Conservation (phyloP, 129 eudicot genomes). For the Arctium minus region DNA sequence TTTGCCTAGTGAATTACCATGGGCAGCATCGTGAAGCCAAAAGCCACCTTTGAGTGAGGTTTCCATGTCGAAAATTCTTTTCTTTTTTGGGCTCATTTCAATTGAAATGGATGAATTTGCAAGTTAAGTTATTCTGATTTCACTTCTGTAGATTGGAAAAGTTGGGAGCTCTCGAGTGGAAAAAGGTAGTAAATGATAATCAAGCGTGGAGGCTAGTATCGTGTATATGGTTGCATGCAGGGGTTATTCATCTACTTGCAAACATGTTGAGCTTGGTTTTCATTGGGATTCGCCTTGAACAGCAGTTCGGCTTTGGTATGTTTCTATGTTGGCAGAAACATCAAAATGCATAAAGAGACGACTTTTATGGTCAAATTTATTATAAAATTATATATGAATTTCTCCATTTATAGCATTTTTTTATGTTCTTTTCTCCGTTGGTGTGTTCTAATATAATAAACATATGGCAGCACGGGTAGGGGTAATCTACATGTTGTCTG, state of each 20-base stretch:
- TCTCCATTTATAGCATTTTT: not conserved
- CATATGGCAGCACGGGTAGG: constrained; percentile 76
- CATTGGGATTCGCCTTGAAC: constrained; percentile 97
- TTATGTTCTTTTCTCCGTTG: not conserved
- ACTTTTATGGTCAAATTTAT: not conserved
- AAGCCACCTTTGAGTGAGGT: too few species aligned
- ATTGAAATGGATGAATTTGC: too few species aligned
- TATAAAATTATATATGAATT: not conserved
- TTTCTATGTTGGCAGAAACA: not conserved
- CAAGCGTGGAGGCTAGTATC: constrained; percentile 91
- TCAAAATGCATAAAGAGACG: not conserved
- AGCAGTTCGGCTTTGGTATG: constrained; percentile 92
- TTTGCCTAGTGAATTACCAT: too few species aligned
- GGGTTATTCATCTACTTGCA: constrained; percentile 85
- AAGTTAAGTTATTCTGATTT: not conserved
- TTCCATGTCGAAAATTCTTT: too few species aligned
- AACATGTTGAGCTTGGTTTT: constrained; percentile 92
- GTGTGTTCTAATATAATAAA: constrained; percentile 1
- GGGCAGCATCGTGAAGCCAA: too few species aligned
- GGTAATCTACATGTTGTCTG: constrained; percentile 67
- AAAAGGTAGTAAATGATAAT: constrained; percentile 60
- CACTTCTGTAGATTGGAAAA: constrained; percentile 53
- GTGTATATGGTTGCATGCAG: constrained; percentile 95
- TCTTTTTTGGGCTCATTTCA: too few species aligned
- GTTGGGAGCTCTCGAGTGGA: constrained; percentile 91